A percentile compares a stretch with the other conserved stretches of the same genome.
Evolutionary conservation across 2,329 filamentous ascomycete genomes (phyloP).

Genomic region (Venturia asperata): DNA sequence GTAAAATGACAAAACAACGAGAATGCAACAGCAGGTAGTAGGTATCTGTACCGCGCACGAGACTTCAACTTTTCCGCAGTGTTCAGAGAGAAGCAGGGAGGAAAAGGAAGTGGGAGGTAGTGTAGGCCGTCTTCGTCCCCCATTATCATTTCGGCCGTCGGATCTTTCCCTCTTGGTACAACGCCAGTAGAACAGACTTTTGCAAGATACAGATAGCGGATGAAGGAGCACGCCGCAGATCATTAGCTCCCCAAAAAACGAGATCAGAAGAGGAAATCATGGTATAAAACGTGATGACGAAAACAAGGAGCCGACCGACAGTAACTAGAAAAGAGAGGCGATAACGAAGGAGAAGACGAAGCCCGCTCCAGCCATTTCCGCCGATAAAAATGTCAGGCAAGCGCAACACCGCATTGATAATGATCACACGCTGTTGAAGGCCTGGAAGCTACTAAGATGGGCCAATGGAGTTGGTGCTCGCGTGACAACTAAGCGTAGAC

Average conservation of each 20-base stretch:
- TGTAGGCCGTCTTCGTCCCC: background rate
- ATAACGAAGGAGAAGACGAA: too few relatives aligned
- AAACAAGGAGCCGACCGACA: background rate
- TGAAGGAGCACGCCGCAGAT: background rate
- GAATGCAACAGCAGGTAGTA: background rate
- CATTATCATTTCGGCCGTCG: background rate
- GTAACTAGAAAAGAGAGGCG: too few relatives aligned
- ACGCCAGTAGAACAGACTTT: background rate
- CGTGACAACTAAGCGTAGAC: slow-evolving; percentile 25
- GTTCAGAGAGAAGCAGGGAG: too few relatives aligned
- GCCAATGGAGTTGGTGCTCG: slow-evolving; percentile 5
- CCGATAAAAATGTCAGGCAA: background rate
- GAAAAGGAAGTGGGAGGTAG: background rate
- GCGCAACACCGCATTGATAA: background rate
- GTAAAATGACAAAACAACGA: background rate
- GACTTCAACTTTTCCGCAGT: background rate
- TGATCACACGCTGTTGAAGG: background rate
- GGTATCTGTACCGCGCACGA: background rate
- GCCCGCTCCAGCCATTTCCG: background rate
- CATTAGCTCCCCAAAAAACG: background rate
- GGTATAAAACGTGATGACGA: slow-evolving; percentile 13
- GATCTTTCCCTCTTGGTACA: background rate
- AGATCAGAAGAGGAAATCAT: background rate
- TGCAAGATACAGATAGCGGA: background rate
- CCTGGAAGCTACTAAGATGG: background rate